Evolutionary conservation across 306 rosid species (phyloP).

Genomic region (Casuarina equisetifolia): DNA sequence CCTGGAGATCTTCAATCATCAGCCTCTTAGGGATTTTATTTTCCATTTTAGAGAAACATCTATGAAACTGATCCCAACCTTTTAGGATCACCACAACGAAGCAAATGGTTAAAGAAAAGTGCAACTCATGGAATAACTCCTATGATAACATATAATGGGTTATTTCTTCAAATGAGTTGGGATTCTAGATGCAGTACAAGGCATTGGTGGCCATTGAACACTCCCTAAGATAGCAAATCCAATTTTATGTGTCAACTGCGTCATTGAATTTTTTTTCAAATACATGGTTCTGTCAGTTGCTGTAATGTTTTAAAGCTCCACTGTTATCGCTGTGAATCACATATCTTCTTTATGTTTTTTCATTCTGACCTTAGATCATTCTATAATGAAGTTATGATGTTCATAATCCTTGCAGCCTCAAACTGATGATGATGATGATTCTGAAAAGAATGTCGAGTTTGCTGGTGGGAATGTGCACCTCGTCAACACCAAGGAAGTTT

Average conservation of each 20-base stretch:
- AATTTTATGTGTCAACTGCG: not conserved
- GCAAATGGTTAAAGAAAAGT: not conserved
- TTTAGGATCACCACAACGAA: not conserved
- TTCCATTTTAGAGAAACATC: not conserved
- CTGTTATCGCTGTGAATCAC: not conserved
- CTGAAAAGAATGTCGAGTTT: conserved; percentile 65
- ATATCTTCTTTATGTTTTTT: not conserved
- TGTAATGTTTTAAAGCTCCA: conserved; percentile 17
- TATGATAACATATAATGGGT: not conserved
- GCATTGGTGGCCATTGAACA: not conserved
- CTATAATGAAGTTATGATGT: conserved; percentile 28
- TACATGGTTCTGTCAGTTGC: conserved; percentile 14
- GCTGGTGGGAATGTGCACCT: conserved; percentile 70
- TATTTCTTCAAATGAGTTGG: not conserved
- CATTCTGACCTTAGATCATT: conserved; percentile 17
- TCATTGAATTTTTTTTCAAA: conserved; percentile 7
- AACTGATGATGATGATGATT: conserved; percentile 43
- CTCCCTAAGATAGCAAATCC: not conserved
- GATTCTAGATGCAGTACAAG: conserved; percentile 1
- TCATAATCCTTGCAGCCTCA: conserved; percentile 43
- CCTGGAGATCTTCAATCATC: not conserved
- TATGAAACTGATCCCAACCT: not conserved
- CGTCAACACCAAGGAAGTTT: conserved; percentile 69
- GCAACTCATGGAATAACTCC: not conserved
- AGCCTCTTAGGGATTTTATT: not conserved